These are phyloP conservation scores for Calocera cornea DNA, from an alignment of 768 basidiomycete species.

Conservation along the genomic window DNA sequence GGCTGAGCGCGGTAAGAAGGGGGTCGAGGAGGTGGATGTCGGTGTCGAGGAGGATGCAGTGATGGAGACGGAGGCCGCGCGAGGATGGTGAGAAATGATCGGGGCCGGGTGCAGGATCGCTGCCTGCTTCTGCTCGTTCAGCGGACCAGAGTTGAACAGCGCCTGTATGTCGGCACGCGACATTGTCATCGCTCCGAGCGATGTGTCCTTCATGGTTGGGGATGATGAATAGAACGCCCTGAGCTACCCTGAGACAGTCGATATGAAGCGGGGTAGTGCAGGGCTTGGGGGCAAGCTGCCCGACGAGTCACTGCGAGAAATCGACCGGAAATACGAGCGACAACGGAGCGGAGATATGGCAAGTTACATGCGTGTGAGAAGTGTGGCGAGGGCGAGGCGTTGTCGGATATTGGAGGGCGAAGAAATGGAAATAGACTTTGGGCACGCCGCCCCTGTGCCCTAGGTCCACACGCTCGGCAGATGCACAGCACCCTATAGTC, in stretches of 20 bases:
- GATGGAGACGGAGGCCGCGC: neutral
- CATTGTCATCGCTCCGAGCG: slow-evolving; percentile 5
- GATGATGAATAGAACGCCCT: neutral
- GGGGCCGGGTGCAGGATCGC: neutral
- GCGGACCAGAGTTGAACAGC: slow-evolving; percentile 7
- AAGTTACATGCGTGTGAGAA: no score
- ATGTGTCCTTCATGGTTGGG: neutral
- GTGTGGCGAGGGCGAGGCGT: no score
- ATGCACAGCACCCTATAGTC: neutral
- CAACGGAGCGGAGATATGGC: no score
- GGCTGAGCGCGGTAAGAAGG: neutral
- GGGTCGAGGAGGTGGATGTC: neutral
- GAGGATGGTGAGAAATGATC: neutral
- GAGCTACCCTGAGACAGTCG: slow-evolving; percentile 1
- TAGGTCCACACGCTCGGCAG: neutral
- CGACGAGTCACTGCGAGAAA: no score
- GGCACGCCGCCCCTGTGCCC: neutral
- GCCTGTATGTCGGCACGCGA: slow-evolving; percentile 9
- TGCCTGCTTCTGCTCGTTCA: neutral
- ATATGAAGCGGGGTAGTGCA: neutral
- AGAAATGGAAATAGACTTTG: no score
- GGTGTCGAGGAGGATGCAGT: neutral
- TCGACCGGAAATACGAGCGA: no score
- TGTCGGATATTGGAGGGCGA: no score
- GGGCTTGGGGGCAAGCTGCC: no score